A percentile compares a stretch with the other conserved stretches of the same genome.
Conservation (phyloP, 371 early-diverging fungal species). For the Circinella umbellata region DNA sequence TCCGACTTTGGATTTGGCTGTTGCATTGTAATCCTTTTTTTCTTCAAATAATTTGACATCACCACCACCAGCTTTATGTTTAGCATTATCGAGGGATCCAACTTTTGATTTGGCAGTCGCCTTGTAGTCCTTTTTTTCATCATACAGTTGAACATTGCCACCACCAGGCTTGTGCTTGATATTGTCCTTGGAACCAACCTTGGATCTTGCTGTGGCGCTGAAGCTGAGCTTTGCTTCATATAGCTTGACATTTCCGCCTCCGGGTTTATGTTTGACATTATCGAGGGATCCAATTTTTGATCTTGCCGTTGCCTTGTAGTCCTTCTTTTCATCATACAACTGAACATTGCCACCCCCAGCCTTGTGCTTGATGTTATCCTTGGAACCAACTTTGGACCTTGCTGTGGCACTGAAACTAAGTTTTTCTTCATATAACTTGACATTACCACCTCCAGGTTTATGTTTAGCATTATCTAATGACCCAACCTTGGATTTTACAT, state of each 20-base stretch:
- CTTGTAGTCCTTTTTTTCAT: slow-evolving; percentile 11
- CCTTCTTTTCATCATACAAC: slow-evolving; percentile 12
- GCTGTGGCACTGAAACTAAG: slow-evolving; percentile 1
- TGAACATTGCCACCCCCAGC: slow-evolving; percentile 23
- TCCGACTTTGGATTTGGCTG: slow-evolving; percentile 28
- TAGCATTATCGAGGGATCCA: background rate
- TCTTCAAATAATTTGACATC: background rate
- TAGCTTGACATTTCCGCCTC: slow-evolving; percentile 21
- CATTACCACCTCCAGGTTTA: slow-evolving; percentile 23
- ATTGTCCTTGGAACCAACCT: slow-evolving; percentile 25
- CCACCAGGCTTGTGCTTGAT: slow-evolving; percentile 25
- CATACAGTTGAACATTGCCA: slow-evolving; percentile 18
- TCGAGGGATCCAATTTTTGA: slow-evolving; percentile 25
- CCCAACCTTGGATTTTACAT: slow-evolving; percentile 24
- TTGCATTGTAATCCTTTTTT: background rate
- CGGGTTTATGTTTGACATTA: slow-evolving; percentile 26
- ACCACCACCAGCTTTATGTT: background rate
- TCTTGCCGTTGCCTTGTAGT: slow-evolving; percentile 14
- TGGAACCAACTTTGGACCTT: slow-evolving; percentile 20
- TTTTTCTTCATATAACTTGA: slow-evolving; percentile 19
- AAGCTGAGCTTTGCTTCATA: slow-evolving; percentile 14
- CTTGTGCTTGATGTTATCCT: slow-evolving; percentile 28
- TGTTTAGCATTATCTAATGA: slow-evolving; percentile 26
- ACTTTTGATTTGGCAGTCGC: slow-evolving; percentile 1
- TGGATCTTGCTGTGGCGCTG: slow-evolving; percentile 14